Conservation (phyloP, 2,329 filamentous ascomycete genomes). For the Penicillium sp. region DNA sequence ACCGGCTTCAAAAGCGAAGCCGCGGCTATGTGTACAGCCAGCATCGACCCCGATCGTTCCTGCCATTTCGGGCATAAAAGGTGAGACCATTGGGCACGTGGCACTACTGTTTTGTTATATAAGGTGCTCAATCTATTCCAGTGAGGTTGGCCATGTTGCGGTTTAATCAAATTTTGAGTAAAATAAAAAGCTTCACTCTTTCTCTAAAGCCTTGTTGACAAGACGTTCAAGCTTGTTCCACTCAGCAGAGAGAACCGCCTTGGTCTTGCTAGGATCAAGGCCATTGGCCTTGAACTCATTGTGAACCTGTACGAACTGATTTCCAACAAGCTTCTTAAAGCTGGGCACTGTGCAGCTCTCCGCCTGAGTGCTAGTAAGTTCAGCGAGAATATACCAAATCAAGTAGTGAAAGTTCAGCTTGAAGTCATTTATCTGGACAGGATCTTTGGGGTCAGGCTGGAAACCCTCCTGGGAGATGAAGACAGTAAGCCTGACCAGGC, state of each 20-base stretch:
- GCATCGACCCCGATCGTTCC: neutral
- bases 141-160: neutral
- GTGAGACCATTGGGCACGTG: neutral
- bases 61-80: neutral
- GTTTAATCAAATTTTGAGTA: neutral
- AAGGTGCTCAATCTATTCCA: neutral
- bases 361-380: constrained; percentile 27
- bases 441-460: constrained; percentile 19
- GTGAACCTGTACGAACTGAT: constrained; percentile 30
- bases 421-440: constrained; percentile 23
- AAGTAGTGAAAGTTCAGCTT: constrained; percentile 34
- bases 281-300: constrained; percentile 29
- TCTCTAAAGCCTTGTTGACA: constrained; percentile 28
- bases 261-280: constrained; percentile 27
- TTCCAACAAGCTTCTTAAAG: constrained; percentile 29
- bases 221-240: constrained; percentile 52
- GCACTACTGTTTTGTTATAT: neutral
- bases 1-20: neutral
- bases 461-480: constrained; percentile 28
- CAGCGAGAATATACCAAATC: constrained; percentile 36
- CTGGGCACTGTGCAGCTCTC: constrained; percentile 33
- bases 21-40: neutral
- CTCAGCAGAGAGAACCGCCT: constrained; percentile 37
- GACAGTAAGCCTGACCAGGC: constrained; percentile 34
- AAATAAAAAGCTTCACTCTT: constrained; percentile 20